Evolutionary conservation across 1,284 basidiomycete genomes (phyloP), one percentile per base, ranked within the genome.

Genomic region (Cutaneotrichosporon arboriforme): DNA sequence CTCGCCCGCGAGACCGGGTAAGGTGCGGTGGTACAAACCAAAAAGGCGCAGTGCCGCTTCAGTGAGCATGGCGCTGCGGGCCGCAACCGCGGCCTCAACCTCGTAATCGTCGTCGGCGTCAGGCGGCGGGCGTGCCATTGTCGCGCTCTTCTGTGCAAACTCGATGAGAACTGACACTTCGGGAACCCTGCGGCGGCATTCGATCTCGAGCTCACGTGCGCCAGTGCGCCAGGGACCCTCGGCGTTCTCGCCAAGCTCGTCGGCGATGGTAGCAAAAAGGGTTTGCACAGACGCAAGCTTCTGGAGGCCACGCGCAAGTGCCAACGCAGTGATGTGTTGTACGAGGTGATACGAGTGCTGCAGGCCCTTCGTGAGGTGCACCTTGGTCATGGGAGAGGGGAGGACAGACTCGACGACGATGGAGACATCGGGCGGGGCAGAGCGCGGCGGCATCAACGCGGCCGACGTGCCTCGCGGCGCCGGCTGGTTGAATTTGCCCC

Each of bases 121-220:
- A 15, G 43, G 43, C 15, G 43, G 43, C 15, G 73, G 64, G 4
- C 67, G 70, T 0, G 63, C 65, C 45, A 76, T 52, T 0, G 69
- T 70, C 1, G 70, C 73, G 1, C 70, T 65, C 55, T 80, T 80
- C 61, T 85, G 85, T 8, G 83, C 83, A 69, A 90, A 88, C 0
- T 83, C 86, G 7, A 93, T 79, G 49, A 93, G 76, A 41, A 91
- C 88, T 59, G 85, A 82, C 54, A 91, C 85, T 42, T 92, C 90
- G 0, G 91, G 90, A 0, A 91, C 80, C 3, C 88, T 79, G 52
- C 80, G 80, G 15, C 87, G 79, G n/a, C 83, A 80, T 70, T 92
- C 90, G 52, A 80, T 77, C 67, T 86, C 85, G 4, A 92, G 65
- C 59, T 90, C 88, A 20, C 74, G 73, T 37, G 78, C 75, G 20